phyloP scores from a whole-genome alignment of 2,329 filamentous ascomycete species.

The Davidsoniella neocaledoniae region DNA sequence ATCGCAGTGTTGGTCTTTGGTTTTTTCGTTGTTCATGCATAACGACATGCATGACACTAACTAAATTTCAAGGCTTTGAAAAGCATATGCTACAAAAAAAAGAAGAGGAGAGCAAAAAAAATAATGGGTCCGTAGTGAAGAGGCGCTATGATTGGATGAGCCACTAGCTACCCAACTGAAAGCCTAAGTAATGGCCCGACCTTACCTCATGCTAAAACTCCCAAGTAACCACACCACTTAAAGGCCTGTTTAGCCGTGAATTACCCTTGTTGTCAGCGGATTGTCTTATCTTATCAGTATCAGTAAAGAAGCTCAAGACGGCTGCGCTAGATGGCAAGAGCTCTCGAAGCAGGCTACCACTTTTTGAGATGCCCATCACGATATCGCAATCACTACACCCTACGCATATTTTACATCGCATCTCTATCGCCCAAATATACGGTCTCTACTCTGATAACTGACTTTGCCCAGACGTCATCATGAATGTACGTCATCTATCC shows the following conservation, averaged over 20 bases:
- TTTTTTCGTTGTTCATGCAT: not conserved
- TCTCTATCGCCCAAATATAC: not conserved
- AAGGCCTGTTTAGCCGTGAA: not conserved
- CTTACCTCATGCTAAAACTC: not conserved
- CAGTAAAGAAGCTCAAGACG: not conserved
- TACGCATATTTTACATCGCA: not conserved
- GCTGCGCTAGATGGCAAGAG: not conserved
- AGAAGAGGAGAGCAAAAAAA: not conserved
- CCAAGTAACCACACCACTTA: not conserved
- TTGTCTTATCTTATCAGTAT: constrained; percentile 5
- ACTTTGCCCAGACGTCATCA: constrained; percentile 18
- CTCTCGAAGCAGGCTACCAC: not conserved
- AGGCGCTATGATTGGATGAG: not conserved
- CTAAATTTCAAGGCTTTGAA: not conserved
- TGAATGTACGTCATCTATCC: constrained; percentile 33
- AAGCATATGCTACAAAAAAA: not conserved
- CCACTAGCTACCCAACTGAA: not conserved
- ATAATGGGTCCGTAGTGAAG: not conserved
- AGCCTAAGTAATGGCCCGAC: too few species aligned
- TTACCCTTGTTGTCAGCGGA: too few species aligned
- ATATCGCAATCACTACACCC: not conserved
- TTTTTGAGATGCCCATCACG: not conserved
- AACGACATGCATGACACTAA: not conserved
- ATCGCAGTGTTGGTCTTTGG: not conserved
- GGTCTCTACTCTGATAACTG: not conserved